These are phyloP conservation scores for Ilex aquifolium DNA, from an alignment of 257 asterid species.

Conservation along the genomic window DNA sequence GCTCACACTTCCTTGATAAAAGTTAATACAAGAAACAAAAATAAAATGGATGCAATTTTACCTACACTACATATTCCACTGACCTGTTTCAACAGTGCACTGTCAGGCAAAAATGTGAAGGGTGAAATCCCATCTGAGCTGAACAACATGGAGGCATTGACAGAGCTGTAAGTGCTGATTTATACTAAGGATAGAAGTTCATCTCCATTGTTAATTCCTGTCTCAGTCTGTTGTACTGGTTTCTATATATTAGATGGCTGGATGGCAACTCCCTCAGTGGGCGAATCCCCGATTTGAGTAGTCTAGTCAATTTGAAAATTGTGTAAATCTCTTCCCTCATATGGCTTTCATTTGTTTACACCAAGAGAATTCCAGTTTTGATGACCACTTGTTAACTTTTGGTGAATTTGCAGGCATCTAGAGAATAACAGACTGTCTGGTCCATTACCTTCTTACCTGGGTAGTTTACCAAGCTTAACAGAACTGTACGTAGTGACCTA, in stretches of 20 bases:
- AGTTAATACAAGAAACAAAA: background rate
- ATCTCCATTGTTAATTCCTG: background rate
- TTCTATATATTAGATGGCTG: slow-evolving; percentile 60
- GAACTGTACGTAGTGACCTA: slow-evolving; percentile 54
- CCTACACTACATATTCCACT: background rate
- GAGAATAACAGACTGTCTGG: slow-evolving; percentile 81
- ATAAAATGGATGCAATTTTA: background rate
- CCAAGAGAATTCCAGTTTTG: background rate
- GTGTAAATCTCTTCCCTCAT: slow-evolving; percentile 43
- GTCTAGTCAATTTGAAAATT: slow-evolving; percentile 62
- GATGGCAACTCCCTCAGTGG: slow-evolving; percentile 66
- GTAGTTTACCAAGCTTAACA: slow-evolving; percentile 59
- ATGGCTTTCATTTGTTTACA: background rate
- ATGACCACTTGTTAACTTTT: background rate
- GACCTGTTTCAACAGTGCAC: slow-evolving; percentile 44
- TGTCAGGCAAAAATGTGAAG: slow-evolving; percentile 62
- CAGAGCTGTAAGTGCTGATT: slow-evolving; percentile 67
- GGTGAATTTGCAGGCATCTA: slow-evolving; percentile 65
- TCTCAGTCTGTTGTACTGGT: slow-evolving; percentile 4
- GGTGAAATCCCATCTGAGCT: slow-evolving; percentile 76
- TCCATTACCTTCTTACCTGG: slow-evolving; percentile 60
- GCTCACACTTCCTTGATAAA: background rate
- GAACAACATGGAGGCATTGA: slow-evolving; percentile 66
- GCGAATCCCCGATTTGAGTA: slow-evolving; percentile 73
- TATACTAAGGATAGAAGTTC: background rate